A percentile compares a stretch with the other conserved stretches of the same genome.
Evolutionary conservation across 2,329 filamentous ascomycete species (phyloP).

Genomic region (Thermoascus crustaceus): DNA sequence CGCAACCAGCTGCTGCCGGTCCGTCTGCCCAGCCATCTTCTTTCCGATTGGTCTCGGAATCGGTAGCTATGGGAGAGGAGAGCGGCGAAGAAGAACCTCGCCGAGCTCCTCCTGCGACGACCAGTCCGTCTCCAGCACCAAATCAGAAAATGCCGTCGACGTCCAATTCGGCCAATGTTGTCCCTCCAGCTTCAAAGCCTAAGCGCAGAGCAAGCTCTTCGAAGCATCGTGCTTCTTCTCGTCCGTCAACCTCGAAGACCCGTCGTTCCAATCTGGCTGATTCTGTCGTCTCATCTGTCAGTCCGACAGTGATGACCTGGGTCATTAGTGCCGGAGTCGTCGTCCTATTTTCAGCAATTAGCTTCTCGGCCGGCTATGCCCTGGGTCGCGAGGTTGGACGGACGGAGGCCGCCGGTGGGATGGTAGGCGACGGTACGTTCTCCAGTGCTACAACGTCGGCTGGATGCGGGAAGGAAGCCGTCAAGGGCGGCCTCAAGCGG

Average conservation of each 20-base stretch:
- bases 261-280: conserved; percentile 24
- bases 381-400: conserved; percentile 52
- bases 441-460: conserved; percentile 25
- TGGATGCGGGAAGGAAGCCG: conserved; percentile 38
- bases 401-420: conserved; percentile 37
- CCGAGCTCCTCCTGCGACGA: conserved; percentile 12
- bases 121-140: conserved; percentile 13
- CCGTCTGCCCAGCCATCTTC: conserved; percentile 39
- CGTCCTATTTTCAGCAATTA: conserved; percentile 55
- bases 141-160: conserved; percentile 15
- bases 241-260: conserved; percentile 25
- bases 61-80: conserved; percentile 45
- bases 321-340: conserved; percentile 58
- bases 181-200: conserved; percentile 13
- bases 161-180: conserved; percentile 14
- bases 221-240: conserved; percentile 29
- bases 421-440: conserved; percentile 15
- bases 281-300: conserved; percentile 33
- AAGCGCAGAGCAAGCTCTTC: conserved; percentile 29
- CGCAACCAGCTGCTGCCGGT: conserved; percentile 18
- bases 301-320: conserved; percentile 57
- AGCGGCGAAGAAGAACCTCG: conserved; percentile 17
- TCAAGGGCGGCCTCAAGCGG: conserved; percentile 36
- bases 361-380: conserved; percentile 57
- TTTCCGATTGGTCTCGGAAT: conserved; percentile 54